Evolutionary conservation across 495 filamentous ascomycete genomes (phyloP).

Genomic region (Penicillium roqueforti): DNA sequence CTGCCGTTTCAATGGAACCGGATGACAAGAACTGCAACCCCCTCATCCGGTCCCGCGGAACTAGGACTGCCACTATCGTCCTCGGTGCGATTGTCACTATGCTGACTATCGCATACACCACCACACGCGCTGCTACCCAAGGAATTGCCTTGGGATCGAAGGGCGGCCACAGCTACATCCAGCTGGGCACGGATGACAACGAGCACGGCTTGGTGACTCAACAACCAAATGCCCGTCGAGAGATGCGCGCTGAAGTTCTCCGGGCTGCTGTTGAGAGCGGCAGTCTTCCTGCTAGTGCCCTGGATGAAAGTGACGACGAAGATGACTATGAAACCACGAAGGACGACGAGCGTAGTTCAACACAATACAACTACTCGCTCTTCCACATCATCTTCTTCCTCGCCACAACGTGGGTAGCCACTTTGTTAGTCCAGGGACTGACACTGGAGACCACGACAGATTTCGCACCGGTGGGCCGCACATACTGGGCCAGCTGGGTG

Average conservation of each 20-base stretch:
- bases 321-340: constrained; percentile 53
- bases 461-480: constrained; percentile 88
- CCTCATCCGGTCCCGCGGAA: constrained; percentile 78
- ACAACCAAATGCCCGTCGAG: constrained; percentile 73
- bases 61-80: constrained; percentile 83
- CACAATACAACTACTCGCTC: constrained; percentile 92
- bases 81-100: constrained; percentile 94
- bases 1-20: constrained; percentile 96
- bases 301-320: constrained; percentile 75
- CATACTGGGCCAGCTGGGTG: constrained; percentile 98
- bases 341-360: constrained; percentile 84
- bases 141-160: constrained; percentile 74
- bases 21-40: constrained; percentile 95
- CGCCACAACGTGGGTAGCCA: constrained; percentile 92
- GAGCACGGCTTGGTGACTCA: constrained; percentile 86
- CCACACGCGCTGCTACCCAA: constrained; percentile 92
- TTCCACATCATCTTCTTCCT: constrained; percentile 99
- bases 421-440: constrained; percentile 81
- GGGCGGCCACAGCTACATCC: constrained; percentile 55
- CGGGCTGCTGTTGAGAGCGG: constrained; percentile 89
- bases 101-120: constrained; percentile 96
- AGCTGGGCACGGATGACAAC: constrained; percentile 62
- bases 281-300: constrained; percentile 82
- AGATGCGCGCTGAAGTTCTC: constrained; percentile 89
- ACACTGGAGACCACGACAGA: constrained; percentile 60